Conservation (phyloP, 371 early-diverging fungal genomes). For the Mucor sp. region DNA sequence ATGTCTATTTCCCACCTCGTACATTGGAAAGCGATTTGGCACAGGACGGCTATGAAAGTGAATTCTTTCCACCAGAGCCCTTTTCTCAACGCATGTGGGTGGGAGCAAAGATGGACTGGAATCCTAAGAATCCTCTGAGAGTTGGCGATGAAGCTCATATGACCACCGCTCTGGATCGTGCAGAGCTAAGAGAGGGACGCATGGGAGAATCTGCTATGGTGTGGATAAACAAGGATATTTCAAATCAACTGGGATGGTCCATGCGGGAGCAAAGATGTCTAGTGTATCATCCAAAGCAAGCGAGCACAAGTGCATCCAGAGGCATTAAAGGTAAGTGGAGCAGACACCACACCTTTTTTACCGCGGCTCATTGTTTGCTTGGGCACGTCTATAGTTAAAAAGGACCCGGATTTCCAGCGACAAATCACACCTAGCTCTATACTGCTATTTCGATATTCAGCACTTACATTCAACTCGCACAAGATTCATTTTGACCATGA, state of each 20-base stretch:
- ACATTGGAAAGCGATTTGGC: conserved; percentile 69
- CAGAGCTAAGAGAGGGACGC: conserved; percentile 53
- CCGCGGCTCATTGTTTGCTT: neutral
- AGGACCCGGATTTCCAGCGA: conserved; percentile 54
- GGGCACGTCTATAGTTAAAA: conserved; percentile 38
- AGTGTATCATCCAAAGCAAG: conserved; percentile 63
- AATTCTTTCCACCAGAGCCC: conserved; percentile 76
- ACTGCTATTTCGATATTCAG: conserved; percentile 83
- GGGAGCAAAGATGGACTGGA: conserved; percentile 71
- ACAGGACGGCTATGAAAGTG: conserved; percentile 77
- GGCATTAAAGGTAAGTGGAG: conserved; percentile 13
- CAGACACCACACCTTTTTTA: neutral
- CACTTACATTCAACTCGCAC: conserved; percentile 85
- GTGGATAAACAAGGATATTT: conserved; percentile 61
- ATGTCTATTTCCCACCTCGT: conserved; percentile 77
- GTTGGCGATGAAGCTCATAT: conserved; percentile 65
- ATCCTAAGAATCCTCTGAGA: conserved; percentile 55
- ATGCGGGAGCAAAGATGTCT: conserved; percentile 72
- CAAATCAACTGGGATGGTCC: conserved; percentile 65
- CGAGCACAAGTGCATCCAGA: neutral
- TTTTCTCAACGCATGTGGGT: conserved; percentile 87
- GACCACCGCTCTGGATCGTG: conserved; percentile 55
- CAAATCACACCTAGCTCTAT: conserved; percentile 64
- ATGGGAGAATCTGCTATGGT: conserved; percentile 73
- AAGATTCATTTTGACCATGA: conserved; percentile 79